Conservation (phyloP, 2,329 filamentous ascomycete genomes). For the Neopestalotiopsis sp. region DNA sequence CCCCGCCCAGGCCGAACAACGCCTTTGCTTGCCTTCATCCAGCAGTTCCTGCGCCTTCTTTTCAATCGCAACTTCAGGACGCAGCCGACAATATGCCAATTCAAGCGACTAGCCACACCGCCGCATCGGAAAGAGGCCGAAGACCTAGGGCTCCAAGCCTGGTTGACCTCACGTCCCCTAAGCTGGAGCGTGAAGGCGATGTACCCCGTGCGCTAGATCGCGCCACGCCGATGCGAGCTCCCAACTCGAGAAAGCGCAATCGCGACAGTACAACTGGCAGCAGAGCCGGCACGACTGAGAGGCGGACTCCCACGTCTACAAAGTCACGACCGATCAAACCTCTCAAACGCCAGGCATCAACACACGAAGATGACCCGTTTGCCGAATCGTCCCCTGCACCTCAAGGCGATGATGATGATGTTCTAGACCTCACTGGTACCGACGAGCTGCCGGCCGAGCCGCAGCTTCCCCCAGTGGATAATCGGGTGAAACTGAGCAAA, state of each 20-base stretch:
- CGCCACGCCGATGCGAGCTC: slow-evolving; percentile 30
- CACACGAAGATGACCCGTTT: slow-evolving; percentile 30
- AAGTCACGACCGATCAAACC: slow-evolving; percentile 25
- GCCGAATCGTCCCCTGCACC: slow-evolving; percentile 25
- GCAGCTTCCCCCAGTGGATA: slow-evolving; percentile 52
- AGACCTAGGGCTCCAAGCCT: slow-evolving; percentile 10
- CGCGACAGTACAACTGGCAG: slow-evolving; percentile 19
- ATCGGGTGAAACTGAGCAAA: slow-evolving; percentile 55
- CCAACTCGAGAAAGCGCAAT: slow-evolving; percentile 26
- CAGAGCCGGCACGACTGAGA: slow-evolving; percentile 22
- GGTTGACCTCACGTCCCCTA: slow-evolving; percentile 17
- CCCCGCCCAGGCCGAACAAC: slow-evolving; percentile 23
- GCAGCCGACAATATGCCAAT: neutral
- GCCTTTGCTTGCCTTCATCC: slow-evolving; percentile 18
- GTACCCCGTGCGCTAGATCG: slow-evolving; percentile 27
- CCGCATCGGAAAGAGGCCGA: neutral
- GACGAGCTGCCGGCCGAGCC: slow-evolving; percentile 50
- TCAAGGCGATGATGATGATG: slow-evolving; percentile 34
- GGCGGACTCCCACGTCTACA: slow-evolving; percentile 29
- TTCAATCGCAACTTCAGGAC: neutral
- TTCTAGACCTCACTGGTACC: slow-evolving; percentile 49
- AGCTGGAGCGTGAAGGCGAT: slow-evolving; percentile 24
- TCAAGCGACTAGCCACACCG: neutral
- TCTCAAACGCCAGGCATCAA: slow-evolving; percentile 34
- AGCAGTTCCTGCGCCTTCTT: slow-evolving; percentile 10